Evolutionary conservation across 208 protist species (phyloP).

Genomic region (Leishmania guyanensis): DNA sequence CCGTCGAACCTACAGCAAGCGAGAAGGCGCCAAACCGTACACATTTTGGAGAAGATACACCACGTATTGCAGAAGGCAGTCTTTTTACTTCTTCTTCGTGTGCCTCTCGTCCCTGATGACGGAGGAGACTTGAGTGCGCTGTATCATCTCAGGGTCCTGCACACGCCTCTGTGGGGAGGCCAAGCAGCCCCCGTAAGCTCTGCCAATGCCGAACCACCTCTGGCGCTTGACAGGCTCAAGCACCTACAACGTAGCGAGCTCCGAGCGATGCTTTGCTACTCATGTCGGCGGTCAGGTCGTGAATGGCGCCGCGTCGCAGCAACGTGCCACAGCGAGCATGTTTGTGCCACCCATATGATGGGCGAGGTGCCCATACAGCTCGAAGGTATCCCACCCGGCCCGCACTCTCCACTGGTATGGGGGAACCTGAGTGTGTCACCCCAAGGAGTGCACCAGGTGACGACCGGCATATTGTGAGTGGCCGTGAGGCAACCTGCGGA

Average conservation of each 20-base stretch:
- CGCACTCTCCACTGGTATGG: background rate
- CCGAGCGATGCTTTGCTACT: background rate
- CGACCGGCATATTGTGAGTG: background rate
- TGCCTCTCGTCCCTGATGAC: background rate
- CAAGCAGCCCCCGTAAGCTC: background rate
- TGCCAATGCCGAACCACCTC: background rate
- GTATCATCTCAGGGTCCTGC: background rate
- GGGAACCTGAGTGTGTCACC: background rate
- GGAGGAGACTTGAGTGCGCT: background rate
- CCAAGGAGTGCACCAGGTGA: background rate
- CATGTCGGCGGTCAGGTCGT: background rate
- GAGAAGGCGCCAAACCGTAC: background rate
- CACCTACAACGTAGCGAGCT: background rate
- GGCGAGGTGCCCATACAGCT: background rate
- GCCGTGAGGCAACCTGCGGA: background rate
- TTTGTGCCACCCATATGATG: background rate
- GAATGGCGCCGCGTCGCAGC: background rate
- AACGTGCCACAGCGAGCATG: background rate
- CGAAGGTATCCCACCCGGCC: background rate
- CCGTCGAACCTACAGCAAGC: background rate
- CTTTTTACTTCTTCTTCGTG: background rate
- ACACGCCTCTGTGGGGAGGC: too few species aligned
- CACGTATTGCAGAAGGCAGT: background rate
- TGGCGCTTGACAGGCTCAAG: background rate
- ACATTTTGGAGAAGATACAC: background rate